Base-by-base conservation (phyloP, 2,329 filamentous ascomycete genomes). In the Phoma sp. region DNA sequence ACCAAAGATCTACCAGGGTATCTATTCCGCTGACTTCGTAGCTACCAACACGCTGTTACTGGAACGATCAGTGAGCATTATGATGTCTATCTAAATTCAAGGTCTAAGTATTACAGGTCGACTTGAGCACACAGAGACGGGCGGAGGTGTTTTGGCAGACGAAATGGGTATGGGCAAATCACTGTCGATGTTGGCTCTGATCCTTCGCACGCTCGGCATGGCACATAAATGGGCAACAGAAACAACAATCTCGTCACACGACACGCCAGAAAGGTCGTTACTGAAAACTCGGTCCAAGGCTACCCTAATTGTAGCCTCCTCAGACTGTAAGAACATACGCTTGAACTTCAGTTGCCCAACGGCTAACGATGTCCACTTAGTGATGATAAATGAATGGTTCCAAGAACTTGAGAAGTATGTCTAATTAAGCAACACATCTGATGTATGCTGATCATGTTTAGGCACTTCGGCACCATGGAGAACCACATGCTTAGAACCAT, bases 161-260 rank as follows among this genome's bases (percentile, higher is more conserved):
- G 83, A 86, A 53, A 86, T 86, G 83, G 84, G 84, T 0, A 78
- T 86, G 74, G 84, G 84, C 0, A 87, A 87, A 60, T 80, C 83
- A 0, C 72, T 85, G 6, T 81, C 81, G 2, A 78, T 82, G 0
- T 74, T 86, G 9, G 78, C 81, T 0, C 65, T 84, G 0, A 75
- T 84, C 17, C 64, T 79, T 3, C 73, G 73, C 14, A 81, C 79
- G 0, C 59, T 79, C 0, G 66, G 73, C 0, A 43, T 66, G 2
- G 79, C 75, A 1, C 64, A 62, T 10, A 18, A 61, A 7, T 82
- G 77, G 77, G 72, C 72, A 10, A 26, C 20, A 26, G 5, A 46
- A 26, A 15, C 18, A 18, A n/a, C n/a, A n/a, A n/a, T n/a, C n/a
- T n/a, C n/a, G n/a, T n/a, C n/a, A n/a, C n/a, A n/a, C n/a, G n/a